Percentiles rank a stretch among this genome's conserved stretches.
These are phyloP conservation scores for Suaeda aralocaspica DNA, from an alignment of 148 eudicot genomes.

Conservation along the genomic window DNA sequence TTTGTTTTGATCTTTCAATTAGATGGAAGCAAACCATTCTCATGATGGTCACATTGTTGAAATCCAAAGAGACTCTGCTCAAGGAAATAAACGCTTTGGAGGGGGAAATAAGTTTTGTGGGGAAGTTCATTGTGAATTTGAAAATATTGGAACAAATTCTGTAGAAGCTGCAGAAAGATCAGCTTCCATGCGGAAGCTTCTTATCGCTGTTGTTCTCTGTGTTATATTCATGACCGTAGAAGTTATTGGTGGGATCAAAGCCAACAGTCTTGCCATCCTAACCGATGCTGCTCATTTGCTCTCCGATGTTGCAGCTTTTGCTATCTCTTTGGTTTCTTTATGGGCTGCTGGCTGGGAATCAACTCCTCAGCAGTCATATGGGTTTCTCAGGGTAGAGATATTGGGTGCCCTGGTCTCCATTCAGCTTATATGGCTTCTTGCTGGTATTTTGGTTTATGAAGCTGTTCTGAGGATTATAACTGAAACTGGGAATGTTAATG, in stretches of 20 bases:
- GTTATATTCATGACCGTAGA: conserved; percentile 71
- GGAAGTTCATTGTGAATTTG: conserved; percentile 68
- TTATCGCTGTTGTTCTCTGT: conserved; percentile 68
- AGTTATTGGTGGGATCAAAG: conserved; percentile 83
- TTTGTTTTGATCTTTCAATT: conserved; percentile 12
- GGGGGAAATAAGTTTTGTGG: conserved; percentile 49
- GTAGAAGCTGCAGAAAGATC: conserved; percentile 65
- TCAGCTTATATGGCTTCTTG: conserved; percentile 89
- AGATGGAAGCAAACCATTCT: conserved; percentile 49
- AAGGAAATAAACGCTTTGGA: conserved; percentile 28
- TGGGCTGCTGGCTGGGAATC: conserved; percentile 99
- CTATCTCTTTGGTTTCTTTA: conserved; percentile 74
- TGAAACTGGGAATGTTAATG: conserved; percentile 72
- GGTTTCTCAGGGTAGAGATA: conserved; percentile 80
- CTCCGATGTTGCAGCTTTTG: conserved; percentile 92
- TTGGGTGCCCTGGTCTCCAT: conserved; percentile 83
- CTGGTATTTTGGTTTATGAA: conserved; percentile 84
- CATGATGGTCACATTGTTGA: conserved; percentile 48
- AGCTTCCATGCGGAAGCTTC: conserved; percentile 72
- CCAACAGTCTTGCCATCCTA: conserved; percentile 81
- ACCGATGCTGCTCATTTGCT: conserved; percentile 89
- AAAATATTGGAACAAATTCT: conserved; percentile 49
- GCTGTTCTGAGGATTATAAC: conserved; percentile 56
- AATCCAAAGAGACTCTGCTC: conserved; percentile 32
- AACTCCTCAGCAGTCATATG: conserved; percentile 80